These are phyloP conservation scores for Torulaspora globosa DNA, from an alignment of 1,139 yeast genomes.

Conservation along the genomic window DNA sequence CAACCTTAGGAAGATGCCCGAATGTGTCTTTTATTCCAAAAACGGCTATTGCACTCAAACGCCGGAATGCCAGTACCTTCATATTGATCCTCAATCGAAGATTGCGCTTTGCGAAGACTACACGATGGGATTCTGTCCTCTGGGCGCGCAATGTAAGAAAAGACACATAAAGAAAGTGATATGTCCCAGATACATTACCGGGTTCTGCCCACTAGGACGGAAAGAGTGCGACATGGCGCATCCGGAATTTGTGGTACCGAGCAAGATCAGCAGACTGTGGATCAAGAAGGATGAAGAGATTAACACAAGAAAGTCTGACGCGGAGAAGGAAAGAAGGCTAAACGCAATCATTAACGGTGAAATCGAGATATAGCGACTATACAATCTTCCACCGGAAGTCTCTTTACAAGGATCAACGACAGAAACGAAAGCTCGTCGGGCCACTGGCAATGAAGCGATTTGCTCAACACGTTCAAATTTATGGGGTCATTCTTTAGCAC, in stretches of 20 bases:
- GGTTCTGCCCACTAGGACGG: constrained; percentile 72
- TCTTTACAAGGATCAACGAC: constrained; percentile 12
- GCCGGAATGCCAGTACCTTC: constrained; percentile 90
- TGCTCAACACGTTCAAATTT: constrained; percentile 43
- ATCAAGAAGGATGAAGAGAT: constrained; percentile 36
- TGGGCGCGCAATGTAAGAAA: constrained; percentile 81
- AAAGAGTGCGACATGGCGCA: constrained; percentile 32
- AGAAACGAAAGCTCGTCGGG: constrained; percentile 15
- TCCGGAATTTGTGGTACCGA: constrained; percentile 26
- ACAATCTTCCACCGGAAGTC: constrained; percentile 16
- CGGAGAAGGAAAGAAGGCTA: constrained; percentile 36
- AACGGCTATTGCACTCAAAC: constrained; percentile 92
- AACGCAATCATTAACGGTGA: constrained; percentile 38
- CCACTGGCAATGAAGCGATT: constrained; percentile 52
- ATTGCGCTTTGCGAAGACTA: constrained; percentile 85
- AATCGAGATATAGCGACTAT: constrained; percentile 12
- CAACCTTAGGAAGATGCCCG: constrained; percentile 93
- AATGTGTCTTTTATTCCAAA: constrained; percentile 80
- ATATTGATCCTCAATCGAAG: constrained; percentile 83
- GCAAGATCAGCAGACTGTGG: constrained; percentile 25
- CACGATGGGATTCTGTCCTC: constrained; percentile 85
- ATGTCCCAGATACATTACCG: constrained; percentile 82
- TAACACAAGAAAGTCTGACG: constrained; percentile 36
- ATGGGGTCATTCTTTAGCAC: constrained; percentile 22
- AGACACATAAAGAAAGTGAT: constrained; percentile 74